Evolutionary conservation across 2,329 filamentous ascomycete genomes (phyloP), one percentile per base, ranked within the genome.

Genomic region (Orbilia ellipsospora): DNA sequence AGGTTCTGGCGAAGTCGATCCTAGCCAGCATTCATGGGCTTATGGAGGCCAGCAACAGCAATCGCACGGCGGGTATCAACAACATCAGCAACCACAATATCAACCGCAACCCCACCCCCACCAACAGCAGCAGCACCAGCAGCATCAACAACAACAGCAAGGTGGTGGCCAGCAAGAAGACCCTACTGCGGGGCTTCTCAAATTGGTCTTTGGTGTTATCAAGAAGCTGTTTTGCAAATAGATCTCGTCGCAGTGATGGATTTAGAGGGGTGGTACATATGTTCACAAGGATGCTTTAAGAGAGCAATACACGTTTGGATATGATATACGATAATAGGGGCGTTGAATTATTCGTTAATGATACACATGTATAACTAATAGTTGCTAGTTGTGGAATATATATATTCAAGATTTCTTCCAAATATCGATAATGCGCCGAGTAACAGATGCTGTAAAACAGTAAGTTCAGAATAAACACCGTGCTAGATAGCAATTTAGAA

Each of bases 1-100:
- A 84, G 86, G 45, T 84, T 85, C 67, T 81, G 83, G 45, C 81
- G 77, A 57, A 80, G 81, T 45, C 77, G 82, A 83, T 72, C 80
- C 79, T 78, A 78, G 56, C 20, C 67, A 75, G 31, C 67, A 75
- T 50, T 80, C 80, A 18, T 81, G 81, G 78, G 81, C 82, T 40
- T 81, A 84, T 61, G 82, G 84, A n/a, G 63, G 63, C 28, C 79
- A 79, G 26, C 77, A 80, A 12, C 79, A 83, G 51, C 81, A 83
- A 18, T 79, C 79, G 16, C 79, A 79, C n/a, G 80, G 82, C 13
- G 82, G 82, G n/a, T 83, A 84, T 65, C 81, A 83, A 72, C 79
- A 80, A 2, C 80, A 81, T n/a, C 82, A 84, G 64, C 81, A 82
- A 1, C 83, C 86, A 20, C 82, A 84, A 73, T 82, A 80, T 65